Percentiles rank a stretch among this genome's conserved stretches.
Evolutionary conservation across 2,329 filamentous ascomycete genomes (phyloP).

Genomic region (Hymenoscyphus scutula): DNA sequence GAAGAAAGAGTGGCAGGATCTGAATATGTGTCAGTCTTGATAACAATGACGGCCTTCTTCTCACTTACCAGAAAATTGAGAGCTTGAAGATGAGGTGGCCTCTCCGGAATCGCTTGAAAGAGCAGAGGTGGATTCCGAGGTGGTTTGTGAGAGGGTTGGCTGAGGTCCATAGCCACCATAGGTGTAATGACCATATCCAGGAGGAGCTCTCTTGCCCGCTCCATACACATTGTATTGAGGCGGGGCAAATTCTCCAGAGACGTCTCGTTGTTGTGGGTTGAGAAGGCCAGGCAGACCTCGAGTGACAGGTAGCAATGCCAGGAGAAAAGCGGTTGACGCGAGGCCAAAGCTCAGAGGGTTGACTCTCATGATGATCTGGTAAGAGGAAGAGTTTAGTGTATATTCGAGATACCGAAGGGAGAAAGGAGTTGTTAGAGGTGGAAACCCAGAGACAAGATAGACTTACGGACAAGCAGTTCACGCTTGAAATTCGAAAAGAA

Average conservation of each 20-base stretch:
- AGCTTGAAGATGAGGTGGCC: slow-evolving; percentile 8
- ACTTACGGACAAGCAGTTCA: slow-evolving; percentile 10
- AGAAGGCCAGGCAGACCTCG: slow-evolving; percentile 30
- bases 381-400: not conserved
- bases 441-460: not conserved
- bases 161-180: slow-evolving; percentile 31
- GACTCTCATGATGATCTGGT: slow-evolving; percentile 31
- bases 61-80: slow-evolving; percentile 4
- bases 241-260: slow-evolving; percentile 20
- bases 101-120: slow-evolving; percentile 4
- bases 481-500: not conserved
- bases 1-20: not conserved
- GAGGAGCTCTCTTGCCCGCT: not conserved
- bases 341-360: slow-evolving; percentile 18
- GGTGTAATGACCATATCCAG: slow-evolving; percentile 27
- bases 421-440: not conserved
- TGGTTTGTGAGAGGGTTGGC: slow-evolving; percentile 24
- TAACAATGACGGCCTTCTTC: not conserved
- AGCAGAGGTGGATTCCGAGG: slow-evolving; percentile 1
- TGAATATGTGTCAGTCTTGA: not conserved
- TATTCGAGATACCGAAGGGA: not conserved
- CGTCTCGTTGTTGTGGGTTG: slow-evolving; percentile 21
- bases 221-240: slow-evolving; percentile 30
- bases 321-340: slow-evolving; percentile 21
- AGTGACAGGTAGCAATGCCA: slow-evolving; percentile 22